Conservation (phyloP, 257 asterid genomes). For the Gardenia jasminoides region DNA sequence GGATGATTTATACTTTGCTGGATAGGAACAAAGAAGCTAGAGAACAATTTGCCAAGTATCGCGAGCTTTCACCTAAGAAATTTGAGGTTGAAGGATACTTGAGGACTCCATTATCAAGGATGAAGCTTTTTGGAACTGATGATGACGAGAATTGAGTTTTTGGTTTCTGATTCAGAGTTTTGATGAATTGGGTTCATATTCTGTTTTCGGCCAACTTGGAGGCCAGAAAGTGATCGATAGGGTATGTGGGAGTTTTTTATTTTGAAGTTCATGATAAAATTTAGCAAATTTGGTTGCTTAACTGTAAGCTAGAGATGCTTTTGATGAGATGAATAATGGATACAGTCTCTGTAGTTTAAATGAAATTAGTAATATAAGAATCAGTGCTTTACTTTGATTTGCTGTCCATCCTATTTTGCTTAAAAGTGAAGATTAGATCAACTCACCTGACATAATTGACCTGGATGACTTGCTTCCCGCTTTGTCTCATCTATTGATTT, state of each 20-base stretch:
- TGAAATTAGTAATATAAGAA: neutral
- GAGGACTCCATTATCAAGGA: constrained; percentile 72
- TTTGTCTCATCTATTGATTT: neutral
- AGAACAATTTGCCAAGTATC: constrained; percentile 65
- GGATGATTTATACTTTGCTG: constrained; percentile 71
- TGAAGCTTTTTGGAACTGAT: constrained; percentile 75
- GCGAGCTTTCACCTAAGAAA: constrained; percentile 68
- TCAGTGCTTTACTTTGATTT: neutral
- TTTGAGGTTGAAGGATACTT: constrained; percentile 85
- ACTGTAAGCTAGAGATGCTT: neutral
- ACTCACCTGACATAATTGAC: constrained; percentile 1
- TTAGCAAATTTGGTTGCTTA: neutral
- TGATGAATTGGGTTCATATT: neutral
- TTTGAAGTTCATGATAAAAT: neutral
- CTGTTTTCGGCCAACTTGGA: neutral
- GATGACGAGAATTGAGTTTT: constrained; percentile 35
- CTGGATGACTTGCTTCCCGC: neutral
- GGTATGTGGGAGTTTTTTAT: neutral
- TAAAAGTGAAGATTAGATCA: neutral
- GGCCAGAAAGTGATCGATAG: neutral
- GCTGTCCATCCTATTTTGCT: neutral
- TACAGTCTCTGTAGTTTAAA: neutral
- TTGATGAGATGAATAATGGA: neutral
- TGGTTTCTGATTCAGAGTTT: neutral
- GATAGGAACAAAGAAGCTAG: constrained; percentile 68